Conservation (phyloP, 179 eudicot genomes). For the Beta corolliflora region DNA sequence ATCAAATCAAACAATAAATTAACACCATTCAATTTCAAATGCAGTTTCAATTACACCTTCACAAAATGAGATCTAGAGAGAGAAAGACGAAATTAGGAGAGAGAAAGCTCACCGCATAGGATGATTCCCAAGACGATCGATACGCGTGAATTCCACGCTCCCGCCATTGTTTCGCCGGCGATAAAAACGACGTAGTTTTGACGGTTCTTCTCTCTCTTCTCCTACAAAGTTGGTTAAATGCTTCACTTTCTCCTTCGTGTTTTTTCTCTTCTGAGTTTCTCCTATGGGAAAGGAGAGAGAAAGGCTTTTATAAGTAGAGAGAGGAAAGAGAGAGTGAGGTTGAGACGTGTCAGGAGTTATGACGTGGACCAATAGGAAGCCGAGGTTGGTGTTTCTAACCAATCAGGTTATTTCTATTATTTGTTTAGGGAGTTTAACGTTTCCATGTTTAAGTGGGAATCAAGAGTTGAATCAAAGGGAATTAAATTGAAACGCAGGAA, state of each 20-base stretch:
- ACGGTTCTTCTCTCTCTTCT: neutral
- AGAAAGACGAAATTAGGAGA: neutral
- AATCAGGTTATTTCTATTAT: slow-evolving; percentile 13
- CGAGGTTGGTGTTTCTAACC: neutral
- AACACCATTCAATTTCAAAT: slow-evolving; percentile 4
- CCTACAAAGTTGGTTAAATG: neutral
- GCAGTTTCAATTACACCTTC: neutral
- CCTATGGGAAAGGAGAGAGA: too few species aligned
- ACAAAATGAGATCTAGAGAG: neutral
- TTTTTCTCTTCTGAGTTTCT: neutral
- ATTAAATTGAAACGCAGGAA: neutral
- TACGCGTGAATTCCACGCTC: slow-evolving; percentile 40
- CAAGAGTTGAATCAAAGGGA: too few species aligned
- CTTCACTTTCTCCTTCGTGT: neutral
- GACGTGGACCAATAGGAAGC: slow-evolving; percentile 41
- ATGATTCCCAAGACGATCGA: slow-evolving; percentile 37
- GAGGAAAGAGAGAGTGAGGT: neutral
- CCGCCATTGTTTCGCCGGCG: slow-evolving; percentile 14
- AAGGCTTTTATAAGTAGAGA: neutral
- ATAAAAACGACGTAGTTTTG: slow-evolving; percentile 2
- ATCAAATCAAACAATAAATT: neutral
- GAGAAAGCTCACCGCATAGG: slow-evolving; percentile 36
- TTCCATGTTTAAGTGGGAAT: neutral
- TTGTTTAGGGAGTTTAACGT: neutral
- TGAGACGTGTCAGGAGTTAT: slow-evolving; percentile 26